phyloP scores from a whole-genome alignment of 306 rosid species.

The Begonia loranthoides region DNA sequence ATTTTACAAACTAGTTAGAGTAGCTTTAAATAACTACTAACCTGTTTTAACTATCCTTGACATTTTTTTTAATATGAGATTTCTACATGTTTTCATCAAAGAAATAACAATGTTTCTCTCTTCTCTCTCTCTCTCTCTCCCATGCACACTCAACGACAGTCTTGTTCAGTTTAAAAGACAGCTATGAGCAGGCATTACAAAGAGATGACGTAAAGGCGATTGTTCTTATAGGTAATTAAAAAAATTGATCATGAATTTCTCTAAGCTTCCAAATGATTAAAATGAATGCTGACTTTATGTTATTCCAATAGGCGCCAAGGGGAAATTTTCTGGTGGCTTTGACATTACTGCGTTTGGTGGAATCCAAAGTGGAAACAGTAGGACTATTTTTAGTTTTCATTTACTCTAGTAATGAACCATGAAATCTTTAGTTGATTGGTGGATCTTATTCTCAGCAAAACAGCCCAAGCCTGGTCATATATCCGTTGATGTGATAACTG shows the following conservation, averaged over 20 bases:
- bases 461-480: conserved; percentile 48
- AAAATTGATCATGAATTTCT: conserved; percentile 9
- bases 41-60: not conserved
- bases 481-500: conserved; percentile 58
- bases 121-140: not conserved
- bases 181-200: conserved; percentile 50
- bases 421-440: conserved; percentile 7
- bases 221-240: conserved; percentile 56
- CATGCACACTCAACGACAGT: conserved; percentile 22
- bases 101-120: not conserved
- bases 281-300: conserved; percentile 7
- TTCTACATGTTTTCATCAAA: not conserved
- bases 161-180: conserved; percentile 49
- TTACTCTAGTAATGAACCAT: not conserved
- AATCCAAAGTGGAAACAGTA: conserved; percentile 46
- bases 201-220: conserved; percentile 88
- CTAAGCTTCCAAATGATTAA: conserved; percentile 5
- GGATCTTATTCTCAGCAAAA: conserved; percentile 17
- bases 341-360: conserved; percentile 70
- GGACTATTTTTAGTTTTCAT: conserved; percentile 4
- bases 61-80: not conserved
- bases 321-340: conserved; percentile 95
- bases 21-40: no score
- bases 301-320: conserved; percentile 54
- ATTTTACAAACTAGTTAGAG: no score